Base-by-base conservation (phyloP, 2,329 filamentous ascomycete species). In the Helotiales sp. region DNA sequence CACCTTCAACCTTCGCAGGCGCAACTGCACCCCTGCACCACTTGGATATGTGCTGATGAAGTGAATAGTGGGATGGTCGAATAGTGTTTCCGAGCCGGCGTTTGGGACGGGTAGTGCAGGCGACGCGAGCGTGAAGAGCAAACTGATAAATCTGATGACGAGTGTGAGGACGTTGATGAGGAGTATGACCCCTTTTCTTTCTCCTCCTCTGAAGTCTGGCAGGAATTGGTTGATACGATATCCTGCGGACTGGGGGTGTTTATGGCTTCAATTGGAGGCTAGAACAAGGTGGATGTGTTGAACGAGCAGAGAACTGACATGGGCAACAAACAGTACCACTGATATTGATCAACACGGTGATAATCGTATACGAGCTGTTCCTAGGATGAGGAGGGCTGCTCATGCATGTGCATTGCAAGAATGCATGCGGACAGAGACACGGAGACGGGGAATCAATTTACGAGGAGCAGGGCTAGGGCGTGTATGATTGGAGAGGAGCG, bases 131-230 rank as follows among this genome's bases (percentile, higher is more conserved):
- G 85, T 97, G 75, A 95, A 96, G 80, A 90, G 90, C 61, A 96
- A 96, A 79, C 85, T 94, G 49, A 90, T 97, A 75, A 93, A 97
- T 78, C 81, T 98, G 75, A 96, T 98, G 72, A 92, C 92, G 40
- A 96, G 92, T 76, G 91, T 97, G 73, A 86, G 95, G 79, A 97
- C 93, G 66, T 83, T 98, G 63, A 97, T 97, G 93, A 88, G 95
- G 83, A 93, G 94, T 97, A 86, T 67, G 90, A 87, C 52, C 49
- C 34, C 37, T 50, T 28, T 40, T 32, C n/a, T 32, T 28, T 50
- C 43, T 34, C 24, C 5, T 34, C n/a, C 8, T 30, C 0, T 24
- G 3, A 3, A 6, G 22, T 52, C 10, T 20, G 7, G 24, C 13
- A 20, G 17, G 30, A 10, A 3, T 47, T n/a, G n/a, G n/a, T n/a